Base-by-base conservation (phyloP, 140 eudicot genomes). In the Flaveria floridana region DNA sequence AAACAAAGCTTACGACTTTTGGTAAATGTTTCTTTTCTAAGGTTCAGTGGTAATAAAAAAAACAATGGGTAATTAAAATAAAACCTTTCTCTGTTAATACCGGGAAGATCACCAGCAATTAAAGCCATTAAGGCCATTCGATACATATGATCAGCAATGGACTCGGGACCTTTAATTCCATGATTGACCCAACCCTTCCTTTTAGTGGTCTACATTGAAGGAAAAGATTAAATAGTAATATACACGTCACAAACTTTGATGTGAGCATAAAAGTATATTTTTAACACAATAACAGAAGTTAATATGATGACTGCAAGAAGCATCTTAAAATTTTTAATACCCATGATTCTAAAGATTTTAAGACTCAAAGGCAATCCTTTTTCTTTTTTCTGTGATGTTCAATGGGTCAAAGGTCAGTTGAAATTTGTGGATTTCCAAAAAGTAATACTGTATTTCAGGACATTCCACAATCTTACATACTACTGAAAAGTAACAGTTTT, bases 111-210 rank as follows among this genome's bases (percentile, higher is more conserved):
- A 21, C 83, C 91, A 64, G 79, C 89, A 76, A 93, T 90, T 78
- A 93, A 82, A 82, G 93, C 85, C 98, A 93, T 93, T 84, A 93
- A 69, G 23, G 96, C 72, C 98, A 93, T 90, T 4, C 96, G 93
- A 69, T 93, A 93, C 96, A 89, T 87, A 70, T 92, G 98, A 88
- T 89, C 96, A 50, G 96, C 96, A 78, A 93, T 86, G 48, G 98
- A 93, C 65, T 93, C 98, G n/a, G 97, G 89, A 72, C 93, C 91
- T 78, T 86, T 82, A 76, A 93, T 93, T 51, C 86, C 91, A 48
- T 93, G 93, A 88, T 89, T 90, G 13, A 88, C 61, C 98, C 98
- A 93, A 65, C 98, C 98, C 77, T 89, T 90, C 75, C 98, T 84
- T 65, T 90, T 93, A 10, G 96, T 88, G 64, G 95, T 90, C 98